Evolutionary conservation across 768 basidiomycete species (phyloP).

Genomic region (Boletales sp.): DNA sequence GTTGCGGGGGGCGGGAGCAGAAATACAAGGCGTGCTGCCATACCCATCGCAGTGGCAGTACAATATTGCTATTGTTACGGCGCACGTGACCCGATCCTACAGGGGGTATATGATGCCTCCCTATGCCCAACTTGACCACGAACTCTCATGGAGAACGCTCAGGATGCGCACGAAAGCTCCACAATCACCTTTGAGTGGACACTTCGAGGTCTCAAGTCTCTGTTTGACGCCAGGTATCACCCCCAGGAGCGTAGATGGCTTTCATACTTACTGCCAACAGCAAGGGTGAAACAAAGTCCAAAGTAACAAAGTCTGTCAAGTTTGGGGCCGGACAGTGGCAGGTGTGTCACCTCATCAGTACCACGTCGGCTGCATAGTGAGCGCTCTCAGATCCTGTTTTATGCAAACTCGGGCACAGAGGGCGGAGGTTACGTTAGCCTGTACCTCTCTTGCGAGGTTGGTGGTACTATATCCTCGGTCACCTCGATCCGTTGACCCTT

Average conservation of each 20-base stretch:
- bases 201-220: conserved; percentile 58
- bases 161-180: conserved; percentile 49
- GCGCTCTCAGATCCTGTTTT: conserved; percentile 66
- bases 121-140: neutral
- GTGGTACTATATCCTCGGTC: conserved; percentile 16
- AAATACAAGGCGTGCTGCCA: neutral
- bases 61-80: neutral
- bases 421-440: conserved; percentile 64
- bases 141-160: conserved; percentile 26
- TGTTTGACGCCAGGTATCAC: conserved; percentile 67
- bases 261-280: conserved; percentile 23
- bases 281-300: conserved; percentile 75
- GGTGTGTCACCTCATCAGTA: conserved; percentile 30
- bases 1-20: neutral
- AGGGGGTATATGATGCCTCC: neutral
- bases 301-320: conserved; percentile 68
- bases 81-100: conserved; percentile 1
- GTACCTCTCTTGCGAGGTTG: conserved; percentile 79
- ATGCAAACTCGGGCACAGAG: conserved; percentile 73
- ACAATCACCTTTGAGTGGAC: conserved; percentile 76
- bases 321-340: conserved; percentile 81
- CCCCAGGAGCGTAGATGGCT: too few relatives aligned
- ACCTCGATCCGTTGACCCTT: conserved; percentile 4
- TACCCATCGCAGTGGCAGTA: neutral
- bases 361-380: neutral